Conservation (phyloP, 371 early-diverging fungal species). For the Ordospora colligata region DNA sequence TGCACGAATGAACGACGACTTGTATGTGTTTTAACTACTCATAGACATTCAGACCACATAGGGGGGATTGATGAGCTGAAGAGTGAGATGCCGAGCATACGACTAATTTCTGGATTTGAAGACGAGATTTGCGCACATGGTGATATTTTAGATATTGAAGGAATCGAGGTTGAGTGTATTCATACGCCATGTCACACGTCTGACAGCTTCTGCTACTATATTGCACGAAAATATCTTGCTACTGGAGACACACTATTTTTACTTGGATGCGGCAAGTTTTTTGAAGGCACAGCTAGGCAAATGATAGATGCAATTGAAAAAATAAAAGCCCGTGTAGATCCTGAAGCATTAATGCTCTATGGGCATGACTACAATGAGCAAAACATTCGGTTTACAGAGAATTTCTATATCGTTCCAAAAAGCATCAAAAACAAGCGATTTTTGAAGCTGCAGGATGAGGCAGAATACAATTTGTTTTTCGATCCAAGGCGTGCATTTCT, state of each 20-base stretch:
- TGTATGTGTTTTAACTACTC: slow-evolving; percentile 54
- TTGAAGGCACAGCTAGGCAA: slow-evolving; percentile 55
- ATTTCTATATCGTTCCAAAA: not conserved
- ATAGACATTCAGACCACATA: slow-evolving; percentile 57
- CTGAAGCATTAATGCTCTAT: slow-evolving; percentile 48
- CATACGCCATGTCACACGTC: slow-evolving; percentile 58
- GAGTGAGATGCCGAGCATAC: slow-evolving; percentile 27
- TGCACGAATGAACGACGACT: slow-evolving; percentile 8
- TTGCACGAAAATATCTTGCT: slow-evolving; percentile 37
- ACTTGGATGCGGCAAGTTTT: slow-evolving; percentile 59
- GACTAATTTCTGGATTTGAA: not conserved
- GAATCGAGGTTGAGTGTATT: slow-evolving; percentile 34
- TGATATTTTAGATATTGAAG: not conserved
- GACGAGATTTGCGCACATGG: slow-evolving; percentile 8
- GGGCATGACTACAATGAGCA: slow-evolving; percentile 59
- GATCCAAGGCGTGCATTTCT: not conserved
- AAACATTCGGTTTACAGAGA: slow-evolving; percentile 44
- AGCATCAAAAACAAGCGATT: slow-evolving; percentile 23
- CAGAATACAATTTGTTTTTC: slow-evolving; percentile 47
- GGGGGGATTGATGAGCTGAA: slow-evolving; percentile 42
- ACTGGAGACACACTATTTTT: slow-evolving; percentile 60
- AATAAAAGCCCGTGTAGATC: slow-evolving; percentile 8
- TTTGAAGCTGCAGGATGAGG: slow-evolving; percentile 45
- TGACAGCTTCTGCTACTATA: slow-evolving; percentile 47
- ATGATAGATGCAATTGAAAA: slow-evolving; percentile 43